Evolutionary conservation across 441 rosid species (phyloP).

Genomic region (Erysimum cheiri): DNA sequence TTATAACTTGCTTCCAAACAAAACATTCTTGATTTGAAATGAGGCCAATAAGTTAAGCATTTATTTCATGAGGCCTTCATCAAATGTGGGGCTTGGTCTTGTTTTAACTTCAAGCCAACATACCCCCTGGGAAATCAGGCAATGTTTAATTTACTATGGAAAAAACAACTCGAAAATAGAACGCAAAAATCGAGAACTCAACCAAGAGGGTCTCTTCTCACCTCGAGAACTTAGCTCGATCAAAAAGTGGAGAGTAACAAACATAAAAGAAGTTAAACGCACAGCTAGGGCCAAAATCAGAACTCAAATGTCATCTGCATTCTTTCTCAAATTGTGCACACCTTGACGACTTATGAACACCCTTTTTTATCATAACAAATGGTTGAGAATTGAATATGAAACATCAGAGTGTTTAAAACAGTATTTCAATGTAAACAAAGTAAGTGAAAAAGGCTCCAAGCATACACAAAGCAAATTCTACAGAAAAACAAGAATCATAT

Average conservation of each 20-base stretch:
- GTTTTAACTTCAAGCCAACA: constrained; percentile 99
- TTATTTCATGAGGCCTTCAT: constrained; percentile 69
- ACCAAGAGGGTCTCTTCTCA: constrained; percentile 32
- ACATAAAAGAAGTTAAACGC: neutral
- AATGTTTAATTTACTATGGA: constrained; percentile 65
- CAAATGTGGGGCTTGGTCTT: constrained; percentile 93
- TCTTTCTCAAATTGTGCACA: neutral
- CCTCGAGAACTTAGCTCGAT: constrained; percentile 23
- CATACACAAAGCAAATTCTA: neutral
- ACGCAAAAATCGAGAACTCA: constrained; percentile 43
- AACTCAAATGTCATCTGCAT: neutral
- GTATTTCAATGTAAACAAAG: neutral
- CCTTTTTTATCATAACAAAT: neutral
- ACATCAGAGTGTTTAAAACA: neutral
- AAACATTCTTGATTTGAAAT: constrained; percentile 67
- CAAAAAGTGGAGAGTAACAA: neutral
- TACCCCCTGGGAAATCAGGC: constrained; percentile 97
- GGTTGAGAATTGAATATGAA: neutral
- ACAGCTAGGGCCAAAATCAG: neutral
- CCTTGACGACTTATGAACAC: neutral
- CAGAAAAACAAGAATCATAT: neutral
- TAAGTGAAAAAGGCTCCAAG: neutral
- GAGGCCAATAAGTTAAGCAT: constrained; percentile 72
- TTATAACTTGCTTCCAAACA: constrained; percentile 57
- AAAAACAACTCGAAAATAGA: constrained; percentile 44